These are phyloP conservation scores for Annulohypoxylon bovei DNA, from an alignment of 495 filamentous ascomycete species.

Conservation along the genomic window DNA sequence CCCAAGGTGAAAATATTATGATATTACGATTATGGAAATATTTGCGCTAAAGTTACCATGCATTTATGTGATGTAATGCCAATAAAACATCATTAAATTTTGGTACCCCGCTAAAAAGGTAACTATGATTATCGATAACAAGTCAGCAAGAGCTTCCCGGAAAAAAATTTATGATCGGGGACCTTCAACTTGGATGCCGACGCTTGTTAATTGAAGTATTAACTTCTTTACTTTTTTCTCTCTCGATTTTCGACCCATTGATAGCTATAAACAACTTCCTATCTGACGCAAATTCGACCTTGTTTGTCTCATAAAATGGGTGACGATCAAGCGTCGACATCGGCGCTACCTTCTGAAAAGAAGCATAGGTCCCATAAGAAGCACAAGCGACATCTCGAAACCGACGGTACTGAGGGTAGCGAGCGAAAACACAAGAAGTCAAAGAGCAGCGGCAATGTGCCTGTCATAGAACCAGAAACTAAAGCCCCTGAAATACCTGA, in stretches of 20 bases:
- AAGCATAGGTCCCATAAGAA: conserved; percentile 54
- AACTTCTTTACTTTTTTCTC: neutral
- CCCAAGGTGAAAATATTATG: neutral
- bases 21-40: neutral
- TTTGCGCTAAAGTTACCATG: neutral
- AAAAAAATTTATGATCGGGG: conserved; percentile 33
- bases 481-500: neutral
- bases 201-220: neutral
- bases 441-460: conserved; percentile 44
- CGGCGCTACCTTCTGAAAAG: conserved; percentile 38
- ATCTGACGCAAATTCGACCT: too few relatives aligned
- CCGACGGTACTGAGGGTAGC: conserved; percentile 45
- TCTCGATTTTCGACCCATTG: neutral
- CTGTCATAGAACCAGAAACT: conserved; percentile 10
- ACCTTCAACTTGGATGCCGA: conserved; percentile 10
- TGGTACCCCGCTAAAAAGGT: neutral
- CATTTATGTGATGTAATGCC: neutral
- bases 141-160: neutral
- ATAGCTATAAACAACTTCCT: neutral
- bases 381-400: conserved; percentile 55
- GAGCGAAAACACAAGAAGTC: conserved; percentile 55
- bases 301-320: conserved; percentile 2
- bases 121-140: conserved; percentile 27
- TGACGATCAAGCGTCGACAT: conserved; percentile 2
- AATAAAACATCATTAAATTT: neutral